A percentile compares a stretch with the other conserved stretches of the same genome.
phyloP scores from a whole-genome alignment of 1,139 yeast genomes.

The Saccharomycopsis crataegensis region DNA sequence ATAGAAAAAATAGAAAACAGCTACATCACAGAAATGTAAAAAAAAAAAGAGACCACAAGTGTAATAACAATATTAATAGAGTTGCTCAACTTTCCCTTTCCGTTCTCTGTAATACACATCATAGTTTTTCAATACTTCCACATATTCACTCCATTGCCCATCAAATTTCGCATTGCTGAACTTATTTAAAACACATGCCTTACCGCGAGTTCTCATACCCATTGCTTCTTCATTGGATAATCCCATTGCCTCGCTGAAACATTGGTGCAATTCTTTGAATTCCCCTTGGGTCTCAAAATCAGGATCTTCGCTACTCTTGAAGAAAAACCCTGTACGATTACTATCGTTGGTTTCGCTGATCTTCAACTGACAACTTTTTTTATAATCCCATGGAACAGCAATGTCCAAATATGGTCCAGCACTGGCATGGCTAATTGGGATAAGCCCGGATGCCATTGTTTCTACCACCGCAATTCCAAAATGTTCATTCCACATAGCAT shows the following conservation, averaged over 20 bases:
- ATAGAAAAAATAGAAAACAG: neutral
- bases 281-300: conserved; percentile 29
- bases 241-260: conserved; percentile 36
- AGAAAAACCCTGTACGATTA: conserved; percentile 65
- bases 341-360: conserved; percentile 22
- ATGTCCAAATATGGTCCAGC: conserved; percentile 93
- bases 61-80: conserved; percentile 1
- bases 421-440: conserved; percentile 88
- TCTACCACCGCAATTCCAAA: conserved; percentile 98
- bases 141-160: conserved; percentile 46
- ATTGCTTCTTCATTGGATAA: conserved; percentile 34
- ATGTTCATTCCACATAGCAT: conserved; percentile 99
- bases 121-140: conserved; percentile 33
- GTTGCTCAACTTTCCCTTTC: conserved; percentile 30
- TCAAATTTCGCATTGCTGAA: conserved; percentile 67
- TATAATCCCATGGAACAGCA: conserved; percentile 48
- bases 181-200: conserved; percentile 42
- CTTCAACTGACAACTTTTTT: conserved; percentile 25
- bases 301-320: conserved; percentile 63
- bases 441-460: conserved; percentile 76
- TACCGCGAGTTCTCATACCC: conserved; percentile 46
- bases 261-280: conserved; percentile 39
- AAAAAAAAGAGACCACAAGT: neutral
- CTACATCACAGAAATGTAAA: neutral
- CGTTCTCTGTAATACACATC: conserved; percentile 36